phyloP scores from a whole-genome alignment of 192 early-diverging fungal species.

The Coemansia erecta region DNA sequence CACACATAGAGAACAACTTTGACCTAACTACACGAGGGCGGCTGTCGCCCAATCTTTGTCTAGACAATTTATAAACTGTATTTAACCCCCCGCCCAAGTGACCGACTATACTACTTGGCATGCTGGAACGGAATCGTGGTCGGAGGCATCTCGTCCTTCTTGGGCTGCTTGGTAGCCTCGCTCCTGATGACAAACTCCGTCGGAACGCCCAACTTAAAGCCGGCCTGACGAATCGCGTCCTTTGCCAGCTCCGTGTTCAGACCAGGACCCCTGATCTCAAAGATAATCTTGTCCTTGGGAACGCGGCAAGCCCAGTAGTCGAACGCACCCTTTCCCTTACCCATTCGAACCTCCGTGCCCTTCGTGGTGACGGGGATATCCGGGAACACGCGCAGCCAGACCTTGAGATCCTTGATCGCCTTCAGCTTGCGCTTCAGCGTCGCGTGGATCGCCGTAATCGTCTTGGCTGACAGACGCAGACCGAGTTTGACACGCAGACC shows the following conservation, averaged over 20 bases:
- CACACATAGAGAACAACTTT: not conserved
- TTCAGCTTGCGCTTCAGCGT: conserved; percentile 80
- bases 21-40: too few species aligned
- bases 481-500: conserved; percentile 89
- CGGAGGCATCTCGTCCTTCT: conserved; percentile 39
- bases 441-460: conserved; percentile 74
- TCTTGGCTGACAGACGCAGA: conserved; percentile 74
- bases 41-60: not conserved
- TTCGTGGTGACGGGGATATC: conserved; percentile 91
- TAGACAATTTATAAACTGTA: not conserved
- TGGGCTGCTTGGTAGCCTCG: conserved; percentile 45
- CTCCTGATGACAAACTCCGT: conserved; percentile 43
- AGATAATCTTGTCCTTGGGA: conserved; percentile 81
- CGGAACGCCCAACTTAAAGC: conserved; percentile 46
- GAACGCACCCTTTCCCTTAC: conserved; percentile 93
- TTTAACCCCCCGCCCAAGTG: not conserved
- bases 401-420: conserved; percentile 78
- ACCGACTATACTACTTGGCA: conserved; percentile 25
- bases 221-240: conserved; percentile 46
- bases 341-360: conserved; percentile 93
- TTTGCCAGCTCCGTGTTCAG: conserved; percentile 67
- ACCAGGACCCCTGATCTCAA: conserved; percentile 80
- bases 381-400: conserved; percentile 88
- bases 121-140: conserved; percentile 49
- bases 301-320: conserved; percentile 93